Evolutionary conservation across 2,329 filamentous ascomycete species (phyloP).

Genomic region (Penicillium sp.): DNA sequence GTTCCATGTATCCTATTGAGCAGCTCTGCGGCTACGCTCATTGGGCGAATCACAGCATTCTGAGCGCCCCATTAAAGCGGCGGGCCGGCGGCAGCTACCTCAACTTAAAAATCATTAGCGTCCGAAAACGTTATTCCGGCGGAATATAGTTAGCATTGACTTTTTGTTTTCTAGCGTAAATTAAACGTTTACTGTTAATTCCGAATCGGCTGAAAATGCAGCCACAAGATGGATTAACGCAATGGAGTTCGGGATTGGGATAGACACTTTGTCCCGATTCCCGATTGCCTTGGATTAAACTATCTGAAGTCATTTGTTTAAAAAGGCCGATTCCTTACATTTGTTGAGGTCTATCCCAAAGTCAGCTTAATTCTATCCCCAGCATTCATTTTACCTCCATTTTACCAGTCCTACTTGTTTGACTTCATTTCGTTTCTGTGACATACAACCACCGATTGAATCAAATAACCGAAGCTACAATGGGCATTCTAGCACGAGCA

Average conservation of each 20-base stretch:
- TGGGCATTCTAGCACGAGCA: conserved; percentile 20
- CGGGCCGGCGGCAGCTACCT: too few relatives aligned
- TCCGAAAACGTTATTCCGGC: background rate
- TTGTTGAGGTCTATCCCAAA: background rate
- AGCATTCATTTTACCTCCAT: background rate
- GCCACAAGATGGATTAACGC: too few relatives aligned
- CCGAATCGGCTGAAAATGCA: too few relatives aligned
- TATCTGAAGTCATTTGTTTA: background rate
- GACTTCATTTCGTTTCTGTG: background rate
- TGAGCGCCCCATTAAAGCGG: too few relatives aligned
- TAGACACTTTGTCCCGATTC: background rate
- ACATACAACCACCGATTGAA: background rate
- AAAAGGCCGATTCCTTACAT: background rate
- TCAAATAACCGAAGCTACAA: background rate
- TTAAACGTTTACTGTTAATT: background rate
- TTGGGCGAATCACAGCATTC: too few relatives aligned
- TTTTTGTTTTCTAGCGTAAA: background rate
- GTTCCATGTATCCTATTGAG: too few relatives aligned
- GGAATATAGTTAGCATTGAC: background rate
- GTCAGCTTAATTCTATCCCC: background rate
- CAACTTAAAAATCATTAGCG: background rate
- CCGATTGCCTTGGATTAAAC: background rate
- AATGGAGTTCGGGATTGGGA: background rate
- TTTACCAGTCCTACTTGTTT: background rate
- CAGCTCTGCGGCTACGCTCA: too few relatives aligned